These are phyloP conservation scores for Lasiodiplodia gonubiensis DNA, from an alignment of 2,329 filamentous ascomycete genomes.

Conservation along the genomic window DNA sequence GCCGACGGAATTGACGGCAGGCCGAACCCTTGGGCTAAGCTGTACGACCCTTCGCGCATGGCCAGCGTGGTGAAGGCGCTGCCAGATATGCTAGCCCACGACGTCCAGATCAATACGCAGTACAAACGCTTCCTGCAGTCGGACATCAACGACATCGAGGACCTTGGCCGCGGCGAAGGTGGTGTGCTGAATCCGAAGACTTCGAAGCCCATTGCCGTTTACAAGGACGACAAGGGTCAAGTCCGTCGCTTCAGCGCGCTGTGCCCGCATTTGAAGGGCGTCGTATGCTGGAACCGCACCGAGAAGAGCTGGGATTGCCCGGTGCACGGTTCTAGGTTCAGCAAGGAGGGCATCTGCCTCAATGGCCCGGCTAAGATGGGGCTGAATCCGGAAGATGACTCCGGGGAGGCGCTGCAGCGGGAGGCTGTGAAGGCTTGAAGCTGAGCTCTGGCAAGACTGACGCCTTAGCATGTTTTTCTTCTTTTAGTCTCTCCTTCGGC, in stretches of 20 bases:
- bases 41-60: conserved; percentile 60
- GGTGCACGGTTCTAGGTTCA: conserved; percentile 52
- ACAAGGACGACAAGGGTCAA: conserved; percentile 61
- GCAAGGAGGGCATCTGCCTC: conserved; percentile 50
- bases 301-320: conserved; percentile 65
- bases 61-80: conserved; percentile 53
- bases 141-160: conserved; percentile 63
- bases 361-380: conserved; percentile 49
- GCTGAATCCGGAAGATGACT: conserved; percentile 42
- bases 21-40: conserved; percentile 55
- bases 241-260: conserved; percentile 59
- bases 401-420: conserved; percentile 36
- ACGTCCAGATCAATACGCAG: conserved; percentile 61
- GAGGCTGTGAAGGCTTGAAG: conserved; percentile 13
- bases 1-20: conserved; percentile 60
- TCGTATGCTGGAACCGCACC: conserved; percentile 61
- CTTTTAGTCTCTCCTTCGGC: not conserved
- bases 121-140: conserved; percentile 62
- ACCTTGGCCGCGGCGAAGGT: conserved; percentile 56
- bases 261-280: conserved; percentile 62
- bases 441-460: not conserved
- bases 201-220: conserved; percentile 59
- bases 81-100: conserved; percentile 56
- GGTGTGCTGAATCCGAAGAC: conserved; percentile 59
- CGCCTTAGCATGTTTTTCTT: not conserved